Percentiles rank a stretch among this genome's conserved stretches.
Conservation (phyloP, 164 flowering plant species). For the Saururus chinensis region DNA sequence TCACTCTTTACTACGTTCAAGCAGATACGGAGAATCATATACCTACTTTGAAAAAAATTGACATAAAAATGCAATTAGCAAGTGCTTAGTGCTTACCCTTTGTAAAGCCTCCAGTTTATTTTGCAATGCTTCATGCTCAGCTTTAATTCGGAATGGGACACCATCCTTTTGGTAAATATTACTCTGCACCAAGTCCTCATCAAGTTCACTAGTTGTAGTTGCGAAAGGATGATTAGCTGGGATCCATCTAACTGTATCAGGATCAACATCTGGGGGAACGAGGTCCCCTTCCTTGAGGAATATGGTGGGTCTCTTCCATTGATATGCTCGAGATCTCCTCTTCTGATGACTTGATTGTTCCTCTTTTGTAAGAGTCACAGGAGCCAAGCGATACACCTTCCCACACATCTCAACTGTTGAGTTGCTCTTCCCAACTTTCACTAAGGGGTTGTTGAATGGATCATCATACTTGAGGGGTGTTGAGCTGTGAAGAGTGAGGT, state of each 20-base stretch:
- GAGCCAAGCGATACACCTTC: slow-evolving; percentile 81
- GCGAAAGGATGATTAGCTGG: slow-evolving; percentile 99
- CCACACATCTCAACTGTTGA: slow-evolving; percentile 92
- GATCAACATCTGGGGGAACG: slow-evolving; percentile 90
- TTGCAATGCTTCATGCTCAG: slow-evolving; percentile 94
- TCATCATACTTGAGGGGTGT: slow-evolving; percentile 84
- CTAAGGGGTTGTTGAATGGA: slow-evolving; percentile 90
- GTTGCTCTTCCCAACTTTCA: slow-evolving; percentile 59
- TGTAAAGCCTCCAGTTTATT: slow-evolving; percentile 76
- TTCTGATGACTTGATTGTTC: slow-evolving; percentile 73
- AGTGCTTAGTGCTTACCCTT: slow-evolving; percentile 35
- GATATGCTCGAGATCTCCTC: slow-evolving; percentile 92
- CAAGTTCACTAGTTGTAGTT: slow-evolving; percentile 77
- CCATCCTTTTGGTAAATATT: slow-evolving; percentile 91
- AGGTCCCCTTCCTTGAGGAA: slow-evolving; percentile 92
- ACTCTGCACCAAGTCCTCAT: slow-evolving; percentile 80
- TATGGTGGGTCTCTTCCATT: slow-evolving; percentile 93
- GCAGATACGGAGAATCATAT: not conserved
- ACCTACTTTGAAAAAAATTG: not conserved
- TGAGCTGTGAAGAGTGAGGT: slow-evolving; percentile 34
- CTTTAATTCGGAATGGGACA: slow-evolving; percentile 86
- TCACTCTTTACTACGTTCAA: not conserved
- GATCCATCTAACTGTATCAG: slow-evolving; percentile 95
- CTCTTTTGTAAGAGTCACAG: slow-evolving; percentile 78
- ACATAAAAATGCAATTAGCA: not conserved